Conservation (phyloP, 1,139 yeast genomes). For the Pichia sp. region DNA sequence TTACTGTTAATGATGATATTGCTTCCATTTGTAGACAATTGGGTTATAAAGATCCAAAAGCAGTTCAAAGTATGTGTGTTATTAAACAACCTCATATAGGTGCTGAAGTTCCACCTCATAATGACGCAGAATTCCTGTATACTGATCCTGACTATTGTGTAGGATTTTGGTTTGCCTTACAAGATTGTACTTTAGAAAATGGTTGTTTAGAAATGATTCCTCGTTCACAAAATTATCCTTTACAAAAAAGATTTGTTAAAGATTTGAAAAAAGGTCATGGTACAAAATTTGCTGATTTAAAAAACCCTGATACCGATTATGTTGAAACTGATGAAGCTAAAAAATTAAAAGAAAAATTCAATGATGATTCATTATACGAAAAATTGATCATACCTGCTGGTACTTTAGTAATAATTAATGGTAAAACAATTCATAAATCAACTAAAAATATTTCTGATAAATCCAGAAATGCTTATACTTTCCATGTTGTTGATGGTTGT, state of each 20-base stretch:
- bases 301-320: conserved; percentile 20
- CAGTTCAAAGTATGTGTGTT: conserved; percentile 73
- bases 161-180: conserved; percentile 82
- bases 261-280: conserved; percentile 42
- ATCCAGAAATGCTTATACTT: conserved; percentile 72
- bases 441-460: conserved; percentile 48
- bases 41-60: conserved; percentile 57
- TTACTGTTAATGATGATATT: conserved; percentile 50
- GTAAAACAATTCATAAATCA: conserved; percentile 67
- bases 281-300: conserved; percentile 39
- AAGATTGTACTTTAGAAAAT: conserved; percentile 60
- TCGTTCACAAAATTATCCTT: conserved; percentile 61
- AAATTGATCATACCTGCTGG: conserved; percentile 66
- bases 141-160: conserved; percentile 68
- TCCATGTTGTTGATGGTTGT: conserved; percentile 69
- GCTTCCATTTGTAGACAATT: conserved; percentile 47
- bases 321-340: conserved; percentile 18
- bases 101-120: conserved; percentile 74
- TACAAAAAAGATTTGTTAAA: conserved; percentile 63
- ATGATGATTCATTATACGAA: conserved; percentile 36
- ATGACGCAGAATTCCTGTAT: conserved; percentile 67
- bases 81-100: conserved; percentile 75
- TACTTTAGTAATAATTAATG: conserved; percentile 60
- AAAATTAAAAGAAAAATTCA: conserved; percentile 21
- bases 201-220: conserved; percentile 74